phyloP scores from a whole-genome alignment of 306 rosid species.

The Begonia peltatifolia region DNA sequence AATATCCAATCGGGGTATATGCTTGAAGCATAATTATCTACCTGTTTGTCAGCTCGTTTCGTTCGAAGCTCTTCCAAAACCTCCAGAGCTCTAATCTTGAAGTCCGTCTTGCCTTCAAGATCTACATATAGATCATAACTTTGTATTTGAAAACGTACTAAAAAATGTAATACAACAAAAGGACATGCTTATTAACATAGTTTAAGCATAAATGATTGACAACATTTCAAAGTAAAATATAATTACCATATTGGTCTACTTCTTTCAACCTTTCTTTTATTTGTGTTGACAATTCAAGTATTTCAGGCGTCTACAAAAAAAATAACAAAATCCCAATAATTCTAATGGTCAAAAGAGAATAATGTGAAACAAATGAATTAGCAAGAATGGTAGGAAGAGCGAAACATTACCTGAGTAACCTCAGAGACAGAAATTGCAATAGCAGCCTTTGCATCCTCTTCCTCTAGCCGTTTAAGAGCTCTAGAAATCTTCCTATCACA shows the following conservation, averaged over 20 bases:
- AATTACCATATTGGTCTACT: constrained; percentile 72
- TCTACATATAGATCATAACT: constrained; percentile 29
- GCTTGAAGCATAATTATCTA: neutral
- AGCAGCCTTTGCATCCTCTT: constrained; percentile 96
- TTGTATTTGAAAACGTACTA: no score
- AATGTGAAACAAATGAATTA: neutral
- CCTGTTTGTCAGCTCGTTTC: constrained; percentile 94
- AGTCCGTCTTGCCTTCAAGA: constrained; percentile 95
- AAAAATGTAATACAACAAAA: no score
- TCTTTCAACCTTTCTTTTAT: constrained; percentile 84
- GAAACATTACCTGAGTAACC: constrained; percentile 62
- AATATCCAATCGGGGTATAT: no score
- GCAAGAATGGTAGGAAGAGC: no score
- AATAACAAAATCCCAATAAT: constrained; percentile 1
- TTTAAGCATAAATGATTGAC: no score
- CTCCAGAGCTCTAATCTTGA: constrained; percentile 81
- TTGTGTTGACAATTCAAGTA: constrained; percentile 62
- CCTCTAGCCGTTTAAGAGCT: constrained; percentile 94
- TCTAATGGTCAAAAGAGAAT: neutral
- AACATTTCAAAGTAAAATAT: no score
- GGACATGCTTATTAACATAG: no score
- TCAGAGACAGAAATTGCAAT: constrained; percentile 94
- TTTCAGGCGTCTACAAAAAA: constrained; percentile 62
- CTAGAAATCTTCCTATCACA: constrained; percentile 89
- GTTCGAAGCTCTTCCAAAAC: constrained; percentile 87